Conservation (phyloP, 1,284 basidiomycete genomes). For the Irpex sp. region DNA sequence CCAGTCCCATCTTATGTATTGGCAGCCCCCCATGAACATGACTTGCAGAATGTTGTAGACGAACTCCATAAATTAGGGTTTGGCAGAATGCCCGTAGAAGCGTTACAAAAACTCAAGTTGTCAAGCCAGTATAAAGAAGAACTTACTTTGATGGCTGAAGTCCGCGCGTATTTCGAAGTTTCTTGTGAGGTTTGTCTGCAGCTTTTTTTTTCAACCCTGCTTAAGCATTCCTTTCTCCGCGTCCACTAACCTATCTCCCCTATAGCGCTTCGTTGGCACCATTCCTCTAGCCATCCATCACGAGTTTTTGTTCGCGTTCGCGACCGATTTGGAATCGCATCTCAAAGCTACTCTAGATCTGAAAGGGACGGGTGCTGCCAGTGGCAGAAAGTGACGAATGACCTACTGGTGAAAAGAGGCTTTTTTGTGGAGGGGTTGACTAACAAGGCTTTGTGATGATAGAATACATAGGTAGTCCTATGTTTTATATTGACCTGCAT, state of each 20-base stretch:
- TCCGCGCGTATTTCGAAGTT: conserved; percentile 49
- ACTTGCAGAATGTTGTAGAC: conserved; percentile 24
- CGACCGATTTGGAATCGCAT: conserved; percentile 30
- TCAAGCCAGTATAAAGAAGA: conserved; percentile 43
- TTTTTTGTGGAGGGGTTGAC: conserved; percentile 14
- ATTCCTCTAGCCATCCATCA: conserved; percentile 44
- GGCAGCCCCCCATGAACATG: conserved; percentile 1
- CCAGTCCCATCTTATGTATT: background rate
- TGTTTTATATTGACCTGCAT: too few species aligned
- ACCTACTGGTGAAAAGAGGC: conserved; percentile 22
- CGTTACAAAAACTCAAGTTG: conserved; percentile 36
- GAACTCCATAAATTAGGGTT: conserved; percentile 33
- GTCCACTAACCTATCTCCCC: background rate
- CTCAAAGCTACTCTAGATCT: conserved; percentile 39
- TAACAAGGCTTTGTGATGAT: too few species aligned
- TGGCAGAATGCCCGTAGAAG: conserved; percentile 26
- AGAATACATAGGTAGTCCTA: too few species aligned
- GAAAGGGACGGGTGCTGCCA: conserved; percentile 29
- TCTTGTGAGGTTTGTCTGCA: conserved; percentile 38
- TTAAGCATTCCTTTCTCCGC: background rate
- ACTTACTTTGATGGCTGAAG: conserved; percentile 46
- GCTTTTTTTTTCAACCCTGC: background rate
- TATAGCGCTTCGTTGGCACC: conserved; percentile 45
- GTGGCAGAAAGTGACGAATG: conserved; percentile 34
- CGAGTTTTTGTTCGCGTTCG: conserved; percentile 37